Evolutionary conservation across 345 rosid species (phyloP), one percentile per base, ranked within the genome.

Genomic region (Alliaria petiolata): DNA sequence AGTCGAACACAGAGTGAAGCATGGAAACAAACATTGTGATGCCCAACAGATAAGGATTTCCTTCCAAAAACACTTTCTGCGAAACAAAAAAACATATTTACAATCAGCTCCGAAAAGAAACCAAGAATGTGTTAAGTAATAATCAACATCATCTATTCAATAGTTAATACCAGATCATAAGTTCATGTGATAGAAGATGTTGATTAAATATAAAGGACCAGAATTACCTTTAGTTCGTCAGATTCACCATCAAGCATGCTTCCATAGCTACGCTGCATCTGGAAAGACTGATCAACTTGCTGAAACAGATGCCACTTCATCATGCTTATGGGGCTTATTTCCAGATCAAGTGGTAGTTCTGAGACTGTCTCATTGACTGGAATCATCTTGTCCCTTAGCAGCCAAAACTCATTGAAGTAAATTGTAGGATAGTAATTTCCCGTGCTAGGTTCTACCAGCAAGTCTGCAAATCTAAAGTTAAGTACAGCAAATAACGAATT

Each of bases 241-340:
- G 87, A 91, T 89, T 95, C 98, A 38, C 99, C 99, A n/a, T 95
- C 98, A 50, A 92, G 74, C 99, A 95, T 95, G 83, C 99, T 95
- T 75, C 99, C 99, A 62, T 92, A 90, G 82, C 80, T 92, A 53
- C 92, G 93, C 58, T 95, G 99, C 70, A 95, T 84, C 84, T 95
- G 98, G 85, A 95, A 95, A 70, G 99, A 95, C 74, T 95, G 98
- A 77, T 95, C 99, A 82, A 95, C 83, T 81, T 95, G 99, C 58
- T 83, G 81, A 65, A 92, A 95, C 56, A 95, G 83, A 25, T 95
- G 99, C 99, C 99, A 90, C 80, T 95, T 95, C 68, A 89, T 95
- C 97, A 85, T 87, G 87, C 97, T 88, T 75, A 95, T 92, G 59
- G 89, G 99, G 65, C 86, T 84, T 75, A 95, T 87, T 69, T 92